These are phyloP conservation scores for Hypomyces rosellus DNA, from an alignment of 2,329 filamentous ascomycete genomes.

Conservation along the genomic window DNA sequence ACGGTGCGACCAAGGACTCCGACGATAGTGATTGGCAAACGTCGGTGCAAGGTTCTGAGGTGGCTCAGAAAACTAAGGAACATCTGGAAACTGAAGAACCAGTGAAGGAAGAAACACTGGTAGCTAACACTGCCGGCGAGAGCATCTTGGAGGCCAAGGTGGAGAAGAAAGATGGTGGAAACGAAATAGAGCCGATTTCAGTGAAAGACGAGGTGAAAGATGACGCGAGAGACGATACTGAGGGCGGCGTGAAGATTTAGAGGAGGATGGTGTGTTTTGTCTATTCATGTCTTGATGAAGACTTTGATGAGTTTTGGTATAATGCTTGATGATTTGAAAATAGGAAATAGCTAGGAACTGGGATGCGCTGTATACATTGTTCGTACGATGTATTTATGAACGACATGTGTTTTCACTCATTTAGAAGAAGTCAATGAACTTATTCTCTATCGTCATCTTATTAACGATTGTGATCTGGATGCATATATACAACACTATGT, in stretches of 20 bases:
- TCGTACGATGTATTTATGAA: no score
- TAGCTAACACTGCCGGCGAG: constrained; percentile 38
- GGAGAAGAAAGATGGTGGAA: constrained; percentile 27
- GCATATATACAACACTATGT: neutral
- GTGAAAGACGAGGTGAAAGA: constrained; percentile 29
- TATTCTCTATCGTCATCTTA: no score
- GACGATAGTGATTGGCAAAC: neutral
- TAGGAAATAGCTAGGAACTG: neutral
- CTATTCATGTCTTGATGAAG: neutral
- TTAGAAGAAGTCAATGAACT: no score
- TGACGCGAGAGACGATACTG: constrained; percentile 11
- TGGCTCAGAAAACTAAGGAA: constrained; percentile 2
- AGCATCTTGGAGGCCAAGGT: constrained; percentile 34
- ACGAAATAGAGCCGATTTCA: constrained; percentile 28
- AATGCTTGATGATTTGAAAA: neutral
- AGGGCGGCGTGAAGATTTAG: constrained; percentile 1
- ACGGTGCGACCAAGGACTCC: neutral
- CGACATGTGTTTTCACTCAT: no score
- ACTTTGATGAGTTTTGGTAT: neutral
- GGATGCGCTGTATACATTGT: no score
- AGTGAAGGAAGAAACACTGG: constrained; percentile 28
- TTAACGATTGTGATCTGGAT: neutral
- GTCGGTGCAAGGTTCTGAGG: neutral
- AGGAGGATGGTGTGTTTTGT: neutral
- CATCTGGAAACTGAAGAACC: constrained; percentile 1